phyloP scores from a whole-genome alignment of 768 basidiomycete genomes.

The Gloeostereum incarnatum region DNA sequence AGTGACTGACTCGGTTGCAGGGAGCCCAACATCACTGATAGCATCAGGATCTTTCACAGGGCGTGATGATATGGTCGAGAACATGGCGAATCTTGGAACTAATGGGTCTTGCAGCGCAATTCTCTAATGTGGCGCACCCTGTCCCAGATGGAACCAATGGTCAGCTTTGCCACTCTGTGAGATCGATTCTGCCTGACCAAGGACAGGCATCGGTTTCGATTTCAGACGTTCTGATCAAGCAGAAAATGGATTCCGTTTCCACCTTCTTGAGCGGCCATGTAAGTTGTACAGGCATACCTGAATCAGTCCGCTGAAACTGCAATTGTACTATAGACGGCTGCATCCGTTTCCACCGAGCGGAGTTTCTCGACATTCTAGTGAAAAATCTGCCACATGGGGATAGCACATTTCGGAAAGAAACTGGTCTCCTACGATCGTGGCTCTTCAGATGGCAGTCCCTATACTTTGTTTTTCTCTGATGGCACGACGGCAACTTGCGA shows the following conservation, averaged over 20 bases:
- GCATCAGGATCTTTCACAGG: constrained; percentile 25
- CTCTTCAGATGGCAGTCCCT: constrained; percentile 4
- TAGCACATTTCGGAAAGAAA: constrained; percentile 29
- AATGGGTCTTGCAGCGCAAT: constrained; percentile 27
- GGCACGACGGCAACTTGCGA: constrained; percentile 25
- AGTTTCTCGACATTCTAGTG: constrained; percentile 33
- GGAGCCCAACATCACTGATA: constrained; percentile 9
- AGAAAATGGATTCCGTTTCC: constrained; percentile 27
- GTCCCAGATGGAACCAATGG: constrained; percentile 21
- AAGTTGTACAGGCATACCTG: constrained; percentile 4
- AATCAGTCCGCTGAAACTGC: background rate
- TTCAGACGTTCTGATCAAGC: constrained; percentile 32
- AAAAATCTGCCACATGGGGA: constrained; percentile 20
- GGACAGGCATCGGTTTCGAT: constrained; percentile 32
- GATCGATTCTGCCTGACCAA: background rate
- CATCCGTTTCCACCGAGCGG: constrained; percentile 38
- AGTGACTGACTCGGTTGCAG: background rate
- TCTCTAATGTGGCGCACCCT: constrained; percentile 23
- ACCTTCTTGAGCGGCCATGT: constrained; percentile 32
- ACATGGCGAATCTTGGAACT: constrained; percentile 34
- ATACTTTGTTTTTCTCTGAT: constrained; percentile 20
- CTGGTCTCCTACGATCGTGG: constrained; percentile 17
- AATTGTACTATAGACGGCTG: no score
- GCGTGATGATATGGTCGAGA: constrained; percentile 33
- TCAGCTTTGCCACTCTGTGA: constrained; percentile 5